phyloP scores from a whole-genome alignment of 257 asterid genomes.

The Plantago major region DNA sequence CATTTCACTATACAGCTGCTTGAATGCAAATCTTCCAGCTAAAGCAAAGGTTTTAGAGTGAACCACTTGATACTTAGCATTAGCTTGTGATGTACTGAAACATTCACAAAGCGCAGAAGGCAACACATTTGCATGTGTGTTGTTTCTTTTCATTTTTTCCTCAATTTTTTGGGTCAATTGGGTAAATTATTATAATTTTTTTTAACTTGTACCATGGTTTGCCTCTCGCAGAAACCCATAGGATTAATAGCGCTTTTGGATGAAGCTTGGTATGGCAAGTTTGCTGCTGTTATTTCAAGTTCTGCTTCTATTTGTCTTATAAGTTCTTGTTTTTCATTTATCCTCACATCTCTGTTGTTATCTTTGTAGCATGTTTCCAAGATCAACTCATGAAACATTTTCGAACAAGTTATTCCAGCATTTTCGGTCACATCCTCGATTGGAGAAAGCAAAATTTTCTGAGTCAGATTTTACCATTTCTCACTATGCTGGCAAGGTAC shows the following conservation, averaged over 20 bases:
- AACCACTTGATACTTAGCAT: constrained; percentile 1
- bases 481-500: constrained; percentile 99
- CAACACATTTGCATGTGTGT: constrained; percentile 8
- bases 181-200: background rate
- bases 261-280: constrained; percentile 82
- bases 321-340: constrained; percentile 28
- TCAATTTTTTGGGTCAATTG: background rate
- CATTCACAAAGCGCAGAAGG: background rate
- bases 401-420: constrained; percentile 87
- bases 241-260: constrained; percentile 94
- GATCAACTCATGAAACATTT: constrained; percentile 91
- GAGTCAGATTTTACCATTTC: constrained; percentile 90
- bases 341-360: constrained; percentile 9
- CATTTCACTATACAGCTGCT: too few relatives aligned
- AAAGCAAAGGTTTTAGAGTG: background rate
- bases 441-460: constrained; percentile 83
- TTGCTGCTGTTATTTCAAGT: constrained; percentile 27
- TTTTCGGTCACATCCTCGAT: constrained; percentile 68
- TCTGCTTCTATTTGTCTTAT: constrained; percentile 15
- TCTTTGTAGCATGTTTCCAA: constrained; percentile 91
- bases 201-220: constrained; percentile 20
- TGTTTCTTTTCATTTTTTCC: background rate
- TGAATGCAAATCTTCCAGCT: background rate
- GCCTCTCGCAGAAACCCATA: constrained; percentile 85
- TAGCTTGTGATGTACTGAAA: constrained; percentile 8